These are phyloP conservation scores for Colletotrichum sp. DNA, from an alignment of 2,329 filamentous ascomycete genomes.

Conservation along the genomic window DNA sequence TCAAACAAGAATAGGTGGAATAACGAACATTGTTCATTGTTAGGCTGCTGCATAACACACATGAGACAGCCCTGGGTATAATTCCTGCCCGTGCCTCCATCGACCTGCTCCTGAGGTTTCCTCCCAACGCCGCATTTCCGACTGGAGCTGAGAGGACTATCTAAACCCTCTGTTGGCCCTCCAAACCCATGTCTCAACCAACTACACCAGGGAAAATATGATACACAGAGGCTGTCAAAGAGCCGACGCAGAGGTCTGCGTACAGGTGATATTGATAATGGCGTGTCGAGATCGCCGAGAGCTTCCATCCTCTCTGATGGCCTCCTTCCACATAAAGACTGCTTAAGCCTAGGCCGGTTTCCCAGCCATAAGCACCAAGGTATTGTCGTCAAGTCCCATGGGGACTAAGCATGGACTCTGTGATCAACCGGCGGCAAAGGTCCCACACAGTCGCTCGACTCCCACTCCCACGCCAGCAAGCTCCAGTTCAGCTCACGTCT, in stretches of 20 bases:
- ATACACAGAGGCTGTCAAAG: background rate
- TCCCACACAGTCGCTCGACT: constrained; percentile 47
- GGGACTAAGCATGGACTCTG: constrained; percentile 50
- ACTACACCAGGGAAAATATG: background rate
- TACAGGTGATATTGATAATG: constrained; percentile 3
- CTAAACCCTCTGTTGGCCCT: constrained; percentile 53
- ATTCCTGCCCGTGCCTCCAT: background rate
- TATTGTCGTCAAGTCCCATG: constrained; percentile 25
- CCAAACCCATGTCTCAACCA: constrained; percentile 25
- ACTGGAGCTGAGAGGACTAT: constrained; percentile 50
- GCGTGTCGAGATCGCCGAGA: background rate
- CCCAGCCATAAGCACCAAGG: constrained; percentile 16
- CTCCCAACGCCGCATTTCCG: constrained; percentile 25
- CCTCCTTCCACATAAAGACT: constrained; percentile 14
- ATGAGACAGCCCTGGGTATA: constrained; percentile 17
- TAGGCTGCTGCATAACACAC: background rate
- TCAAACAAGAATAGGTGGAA: background rate
- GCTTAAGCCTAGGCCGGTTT: constrained; percentile 16
- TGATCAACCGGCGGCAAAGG: constrained; percentile 45
- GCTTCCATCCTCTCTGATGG: background rate
- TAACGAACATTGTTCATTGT: background rate
- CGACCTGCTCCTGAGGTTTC: constrained; percentile 1
- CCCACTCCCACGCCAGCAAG: constrained; percentile 80
- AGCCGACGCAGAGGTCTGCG: background rate
- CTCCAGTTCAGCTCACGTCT: constrained; percentile 86